These are phyloP conservation scores for Pythium vanterpoolii DNA, from an alignment of 352 stramenopile genomes.

Conservation along the genomic window DNA sequence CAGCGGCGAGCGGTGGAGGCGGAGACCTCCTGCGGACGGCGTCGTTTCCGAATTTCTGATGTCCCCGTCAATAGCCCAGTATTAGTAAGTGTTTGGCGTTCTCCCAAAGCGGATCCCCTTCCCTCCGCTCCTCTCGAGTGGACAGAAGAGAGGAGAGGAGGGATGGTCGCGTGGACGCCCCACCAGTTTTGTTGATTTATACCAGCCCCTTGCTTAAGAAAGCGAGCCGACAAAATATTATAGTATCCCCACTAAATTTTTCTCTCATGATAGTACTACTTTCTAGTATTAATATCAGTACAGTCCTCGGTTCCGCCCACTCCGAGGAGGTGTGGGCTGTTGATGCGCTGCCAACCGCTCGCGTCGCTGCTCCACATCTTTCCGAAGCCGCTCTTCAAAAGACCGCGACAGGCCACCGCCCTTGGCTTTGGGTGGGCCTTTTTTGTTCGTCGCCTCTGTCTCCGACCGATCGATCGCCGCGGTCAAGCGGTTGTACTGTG, in stretches of 20 bases:
- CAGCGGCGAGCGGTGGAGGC: background rate
- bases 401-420: conserved; percentile 6
- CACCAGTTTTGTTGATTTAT: conserved; percentile 19
- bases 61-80: conserved; percentile 2
- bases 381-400: conserved; percentile 46
- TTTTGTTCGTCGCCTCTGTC: background rate
- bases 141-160: too few species aligned
- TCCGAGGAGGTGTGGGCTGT: background rate
- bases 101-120: background rate
- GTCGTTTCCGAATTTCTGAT: conserved; percentile 11
- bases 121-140: background rate
- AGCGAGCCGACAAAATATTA: background rate
- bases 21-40: conserved; percentile 8
- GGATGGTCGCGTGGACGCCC: background rate
- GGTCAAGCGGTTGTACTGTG: conserved; percentile 27
- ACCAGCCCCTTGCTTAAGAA: background rate
- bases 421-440: background rate
- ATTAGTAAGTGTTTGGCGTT: background rate
- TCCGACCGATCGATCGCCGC: conserved; percentile 19
- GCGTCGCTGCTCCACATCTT: conserved; percentile 44
- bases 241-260: background rate
- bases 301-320: conserved; percentile 5
- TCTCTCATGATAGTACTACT: background rate
- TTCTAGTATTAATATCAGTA: conserved; percentile 1
- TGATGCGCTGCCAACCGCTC: conserved; percentile 9